Evolutionary conservation across 768 basidiomycete species (phyloP), one percentile per base, ranked within the genome.

Genomic region (Podaxis sp.): DNA sequence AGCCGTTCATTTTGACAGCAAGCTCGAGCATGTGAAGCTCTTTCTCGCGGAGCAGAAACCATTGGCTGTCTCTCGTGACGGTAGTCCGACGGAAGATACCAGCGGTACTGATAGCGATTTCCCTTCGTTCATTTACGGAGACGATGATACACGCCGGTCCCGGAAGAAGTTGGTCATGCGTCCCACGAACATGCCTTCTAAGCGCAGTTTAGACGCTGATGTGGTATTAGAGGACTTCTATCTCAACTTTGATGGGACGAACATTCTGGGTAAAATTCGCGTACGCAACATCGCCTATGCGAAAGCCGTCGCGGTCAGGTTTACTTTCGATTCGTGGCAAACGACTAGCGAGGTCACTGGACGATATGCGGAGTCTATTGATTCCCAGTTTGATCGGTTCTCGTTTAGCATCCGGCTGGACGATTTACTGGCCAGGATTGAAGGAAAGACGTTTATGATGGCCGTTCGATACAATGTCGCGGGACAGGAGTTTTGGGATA

Each of bases 31-130:
- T 61, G 92, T 99, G 65, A 96, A 96, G 75, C 83, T 96, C 52
- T 99, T 99, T 80, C 80, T 96, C 61, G 89, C 96, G 12, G 92
- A 95, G 76, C 96, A 99, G 75, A 95, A 95, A 72, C 96, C 96
- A 4, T 82, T 93, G 7, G 95, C 96, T 0, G 96, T 99, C 17
- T 93, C 90, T 12, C 85, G 96, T 52, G 89, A 93, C 67, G 95
- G 94, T 0, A 92, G 91, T 67, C 96, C 95, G 3, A 91, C 88
- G 3, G 90, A 87, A 66, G 87, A 93, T 69, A 92, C 87, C 36
- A 89, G 87, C 61, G 89, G 87, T 17, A 88, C 87, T n/a, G 90
- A 92, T 49, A 86, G 80, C 68, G 91, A 92, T 64, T 89, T 90
- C 67, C 88, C 88, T 1, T 76, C 82, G 30, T 90, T 88, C 68